Evolutionary conservation across 2,329 filamentous ascomycete species (phyloP), one percentile per base, ranked within the genome.

Genomic region (Claviceps spartinae): DNA sequence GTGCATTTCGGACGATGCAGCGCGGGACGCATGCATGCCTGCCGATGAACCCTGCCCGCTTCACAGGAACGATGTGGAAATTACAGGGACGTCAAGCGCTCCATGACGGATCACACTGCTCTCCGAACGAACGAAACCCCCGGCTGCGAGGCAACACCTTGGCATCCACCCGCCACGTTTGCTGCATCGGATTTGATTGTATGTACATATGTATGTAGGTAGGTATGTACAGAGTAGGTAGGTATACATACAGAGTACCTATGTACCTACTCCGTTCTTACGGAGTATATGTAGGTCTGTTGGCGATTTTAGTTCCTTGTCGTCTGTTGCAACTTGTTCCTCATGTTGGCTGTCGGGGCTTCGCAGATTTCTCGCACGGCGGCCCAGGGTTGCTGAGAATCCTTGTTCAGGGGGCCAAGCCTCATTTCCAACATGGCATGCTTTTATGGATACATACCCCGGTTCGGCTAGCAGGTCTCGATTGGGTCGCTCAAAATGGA

Each of bases 361-460:
- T 50, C 26, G 30, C 48, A 18, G 20, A 13, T 38, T 37, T 42
- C 30, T 45, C 49, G 24, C 46, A 41, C 18, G n/a, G 42, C 8
- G 41, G 36, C 41, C 6, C 38, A 37, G 46, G 47, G 16, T 30
- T 34, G 34, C 34, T 40, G 16, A 26, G 46, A n/a, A 54, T 46
- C 50, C 52, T 42, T 49, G 52, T 46, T 54, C 49, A 52, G 52
- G 50, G 50, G 52, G 52, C 36, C 14, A 41, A 45, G 30, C 22
- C 37, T 54, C 50, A 54, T 54, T 53, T 49, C 30, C 47, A 36
- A 44, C 6, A 49, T 37, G 40, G 43, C 40, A 44, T 42, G 26
- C 24, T 43, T 24, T 49, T 41, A 8, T 30, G 6, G n/a, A 16
- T 3, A 16, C 34, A 16, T 3, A 16, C 34, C 30, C 30, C 9